These are phyloP conservation scores for Apiospora arundinis DNA, from an alignment of 2,329 filamentous ascomycete genomes.

Conservation along the genomic window DNA sequence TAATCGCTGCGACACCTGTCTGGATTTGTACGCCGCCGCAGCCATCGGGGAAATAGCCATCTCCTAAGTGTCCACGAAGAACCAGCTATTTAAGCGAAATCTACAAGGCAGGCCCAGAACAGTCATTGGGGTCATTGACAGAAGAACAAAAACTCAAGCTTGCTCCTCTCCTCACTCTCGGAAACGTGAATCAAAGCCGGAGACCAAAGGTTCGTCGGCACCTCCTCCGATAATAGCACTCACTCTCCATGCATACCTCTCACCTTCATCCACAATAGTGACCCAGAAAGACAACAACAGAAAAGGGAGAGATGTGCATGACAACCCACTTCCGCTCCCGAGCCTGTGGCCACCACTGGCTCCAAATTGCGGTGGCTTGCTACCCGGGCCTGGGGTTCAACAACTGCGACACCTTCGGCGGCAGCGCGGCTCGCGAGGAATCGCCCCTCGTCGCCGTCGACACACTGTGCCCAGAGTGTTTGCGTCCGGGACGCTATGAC, in stretches of 20 bases:
- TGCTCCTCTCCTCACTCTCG: no score
- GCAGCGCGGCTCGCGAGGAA: constrained; percentile 44
- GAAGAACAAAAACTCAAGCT: neutral
- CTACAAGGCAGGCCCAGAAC: neutral
- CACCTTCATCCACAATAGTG: neutral
- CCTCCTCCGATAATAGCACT: neutral
- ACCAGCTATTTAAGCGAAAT: neutral
- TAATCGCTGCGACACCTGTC: neutral
- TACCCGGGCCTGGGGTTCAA: constrained; percentile 56
- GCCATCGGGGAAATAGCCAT: neutral
- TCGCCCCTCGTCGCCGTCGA: constrained; percentile 42
- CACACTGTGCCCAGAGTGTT: constrained; percentile 41
- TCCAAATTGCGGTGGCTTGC: constrained; percentile 54
- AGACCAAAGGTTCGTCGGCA: neutral
- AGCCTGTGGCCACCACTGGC: constrained; percentile 59
- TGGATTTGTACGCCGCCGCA: neutral
- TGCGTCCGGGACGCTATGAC: constrained; percentile 51
- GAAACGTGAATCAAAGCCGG: neutral
- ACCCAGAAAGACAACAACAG: neutral
- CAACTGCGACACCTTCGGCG: constrained; percentile 52
- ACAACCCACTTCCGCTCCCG: constrained; percentile 56
- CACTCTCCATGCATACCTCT: neutral
- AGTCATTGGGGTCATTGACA: neutral
- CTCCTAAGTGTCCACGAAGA: neutral
- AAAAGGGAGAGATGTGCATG: constrained; percentile 49